phyloP scores from a whole-genome alignment of 2,329 filamentous ascomycete species.

The Colletotrichum sp. region DNA sequence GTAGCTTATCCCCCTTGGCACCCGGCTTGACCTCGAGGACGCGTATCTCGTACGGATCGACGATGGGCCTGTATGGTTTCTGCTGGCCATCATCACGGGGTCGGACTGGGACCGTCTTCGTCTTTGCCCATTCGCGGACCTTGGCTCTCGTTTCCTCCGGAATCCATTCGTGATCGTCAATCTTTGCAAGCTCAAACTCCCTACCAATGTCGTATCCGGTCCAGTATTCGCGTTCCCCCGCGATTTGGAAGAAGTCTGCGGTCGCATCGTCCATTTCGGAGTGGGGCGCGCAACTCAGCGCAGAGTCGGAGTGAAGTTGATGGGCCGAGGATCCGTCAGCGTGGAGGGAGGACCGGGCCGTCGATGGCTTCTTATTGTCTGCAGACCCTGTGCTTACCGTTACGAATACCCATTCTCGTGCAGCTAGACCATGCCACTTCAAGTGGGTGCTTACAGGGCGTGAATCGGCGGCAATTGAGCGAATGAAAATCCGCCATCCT shows the following conservation, averaged over 20 bases:
- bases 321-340: not conserved
- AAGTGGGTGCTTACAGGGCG: not conserved
- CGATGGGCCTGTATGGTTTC: not conserved
- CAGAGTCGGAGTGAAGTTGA: not conserved
- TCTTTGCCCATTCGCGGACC: not conserved
- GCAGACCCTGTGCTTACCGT: not conserved
- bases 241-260: not conserved
- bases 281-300: not conserved
- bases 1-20: not conserved
- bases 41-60: not conserved
- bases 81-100: fast-evolving
- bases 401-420: not conserved
- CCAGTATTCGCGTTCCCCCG: not conserved
- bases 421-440: not conserved
- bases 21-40: not conserved
- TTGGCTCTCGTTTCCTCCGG: not conserved
- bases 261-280: not conserved
- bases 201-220: not conserved
- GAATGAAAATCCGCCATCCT: not conserved
- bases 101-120: not conserved
- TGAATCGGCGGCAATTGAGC: not conserved
- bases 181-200: not conserved
- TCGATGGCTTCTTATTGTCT: not conserved
- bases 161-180: not conserved
- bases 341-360: not conserved